Percentiles rank a stretch among this genome's conserved stretches.
These are phyloP conservation scores for Saussurea involucrata DNA, from an alignment of 129 eudicot species.

Conservation along the genomic window DNA sequence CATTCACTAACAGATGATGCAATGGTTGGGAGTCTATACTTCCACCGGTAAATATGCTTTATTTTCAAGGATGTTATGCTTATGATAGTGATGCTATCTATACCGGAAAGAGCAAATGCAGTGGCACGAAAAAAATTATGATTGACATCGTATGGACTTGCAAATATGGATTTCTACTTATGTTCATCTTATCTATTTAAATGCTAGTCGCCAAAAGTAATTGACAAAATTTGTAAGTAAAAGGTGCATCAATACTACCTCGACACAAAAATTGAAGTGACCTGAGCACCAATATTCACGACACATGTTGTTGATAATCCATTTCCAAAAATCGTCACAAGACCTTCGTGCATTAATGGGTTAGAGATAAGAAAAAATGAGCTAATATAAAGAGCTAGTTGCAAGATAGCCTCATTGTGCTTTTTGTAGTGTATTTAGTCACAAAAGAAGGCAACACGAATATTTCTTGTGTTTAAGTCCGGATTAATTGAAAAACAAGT, in stretches of 20 bases:
- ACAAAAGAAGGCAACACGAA: not conserved
- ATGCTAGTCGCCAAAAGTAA: not conserved
- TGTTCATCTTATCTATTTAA: too few relatives aligned
- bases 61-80: too few relatives aligned
- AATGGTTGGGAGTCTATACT: too few relatives aligned
- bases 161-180: too few relatives aligned
- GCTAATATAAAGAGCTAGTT: not conserved
- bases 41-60: too few relatives aligned
- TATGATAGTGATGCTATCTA: too few relatives aligned
- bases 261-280: constrained; percentile 81
- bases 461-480: too few relatives aligned
- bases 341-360: constrained; percentile 67
- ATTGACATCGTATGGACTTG: too few relatives aligned
- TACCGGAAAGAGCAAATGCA: too few relatives aligned
- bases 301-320: constrained; percentile 95
- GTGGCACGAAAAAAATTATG: too few relatives aligned
- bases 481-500: too few relatives aligned
- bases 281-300: constrained; percentile 91
- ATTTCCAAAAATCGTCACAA: constrained; percentile 94
- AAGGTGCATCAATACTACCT: constrained; percentile 43
- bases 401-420: not conserved
- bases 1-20: too few relatives aligned
- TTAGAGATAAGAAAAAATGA: not conserved
- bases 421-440: not conserved
- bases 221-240: not conserved